A percentile compares a stretch with the other conserved stretches of the same genome.
These are phyloP conservation scores for Beauveria australis DNA, from an alignment of 2,329 filamentous ascomycete genomes.

Conservation along the genomic window DNA sequence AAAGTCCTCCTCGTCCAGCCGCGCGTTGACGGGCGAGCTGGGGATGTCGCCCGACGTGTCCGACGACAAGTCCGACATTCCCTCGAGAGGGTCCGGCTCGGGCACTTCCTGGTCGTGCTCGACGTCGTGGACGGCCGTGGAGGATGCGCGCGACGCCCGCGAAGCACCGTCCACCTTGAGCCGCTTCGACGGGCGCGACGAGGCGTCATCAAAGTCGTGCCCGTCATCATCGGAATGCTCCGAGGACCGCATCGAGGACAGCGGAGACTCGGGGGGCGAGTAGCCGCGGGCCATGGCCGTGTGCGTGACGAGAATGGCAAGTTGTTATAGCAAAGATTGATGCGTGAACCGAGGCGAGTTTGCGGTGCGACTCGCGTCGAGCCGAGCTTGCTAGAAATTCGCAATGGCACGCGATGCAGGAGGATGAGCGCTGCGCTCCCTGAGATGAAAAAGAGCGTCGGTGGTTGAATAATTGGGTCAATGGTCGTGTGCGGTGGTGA, in stretches of 20 bases:
- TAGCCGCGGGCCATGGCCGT: slow-evolving; percentile 26
- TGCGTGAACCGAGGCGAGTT: background rate
- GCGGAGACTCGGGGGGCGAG: slow-evolving; percentile 36
- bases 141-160: slow-evolving; percentile 37
- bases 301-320: background rate
- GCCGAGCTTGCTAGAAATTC: background rate
- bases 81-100: slow-evolving; percentile 45
- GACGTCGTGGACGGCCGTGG: slow-evolving; percentile 32
- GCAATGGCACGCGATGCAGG: slow-evolving; percentile 1
- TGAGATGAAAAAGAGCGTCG: slow-evolving; percentile 9
- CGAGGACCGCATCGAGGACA: slow-evolving; percentile 39
- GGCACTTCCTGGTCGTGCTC: slow-evolving; percentile 35
- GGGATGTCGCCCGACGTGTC: slow-evolving; percentile 85
- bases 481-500: background rate
- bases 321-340: too few relatives aligned
- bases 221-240: slow-evolving; percentile 40
- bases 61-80: slow-evolving; percentile 69
- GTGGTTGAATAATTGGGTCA: background rate
- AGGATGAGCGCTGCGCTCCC: slow-evolving; percentile 9
- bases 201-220: slow-evolving; percentile 30
- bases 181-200: slow-evolving; percentile 38
- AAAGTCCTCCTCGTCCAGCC: slow-evolving; percentile 65
- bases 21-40: slow-evolving; percentile 57
- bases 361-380: background rate
- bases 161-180: slow-evolving; percentile 37